phyloP scores from a whole-genome alignment of 257 asterid genomes.

The Plectranthus barbatus region DNA sequence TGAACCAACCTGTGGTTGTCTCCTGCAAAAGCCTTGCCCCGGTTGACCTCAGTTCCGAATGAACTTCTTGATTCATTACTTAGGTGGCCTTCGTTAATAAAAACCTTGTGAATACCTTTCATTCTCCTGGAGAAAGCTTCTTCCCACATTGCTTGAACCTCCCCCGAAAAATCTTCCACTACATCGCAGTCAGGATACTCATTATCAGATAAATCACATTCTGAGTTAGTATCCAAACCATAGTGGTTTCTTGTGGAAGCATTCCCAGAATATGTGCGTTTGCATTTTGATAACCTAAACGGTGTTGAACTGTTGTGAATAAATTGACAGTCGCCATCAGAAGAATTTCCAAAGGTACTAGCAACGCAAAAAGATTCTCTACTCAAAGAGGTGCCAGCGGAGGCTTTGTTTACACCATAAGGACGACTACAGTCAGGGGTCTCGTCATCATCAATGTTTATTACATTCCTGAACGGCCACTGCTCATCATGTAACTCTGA shows the following conservation, averaged over 20 bases:
- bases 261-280: slow-evolving; percentile 84
- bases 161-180: slow-evolving; percentile 60
- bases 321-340: slow-evolving; percentile 34
- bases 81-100: slow-evolving; percentile 11
- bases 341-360: slow-evolving; percentile 15
- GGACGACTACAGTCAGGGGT: slow-evolving; percentile 14
- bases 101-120: slow-evolving; percentile 24
- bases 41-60: slow-evolving; percentile 12
- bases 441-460: slow-evolving; percentile 81
- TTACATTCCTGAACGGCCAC: slow-evolving; percentile 27
- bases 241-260: slow-evolving; percentile 31
- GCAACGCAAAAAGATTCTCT: slow-evolving; percentile 20
- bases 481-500: slow-evolving; percentile 22
- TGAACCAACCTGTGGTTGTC: slow-evolving; percentile 4
- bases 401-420: slow-evolving; percentile 18
- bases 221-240: slow-evolving; percentile 43
- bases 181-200: slow-evolving; percentile 57
- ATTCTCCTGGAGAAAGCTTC: slow-evolving; percentile 59
- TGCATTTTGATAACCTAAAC: slow-evolving; percentile 73
- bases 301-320: slow-evolving; percentile 48
- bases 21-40: not conserved
- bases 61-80: slow-evolving; percentile 17
- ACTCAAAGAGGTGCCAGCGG: slow-evolving; percentile 39
- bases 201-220: slow-evolving; percentile 35
- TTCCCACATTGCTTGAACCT: slow-evolving; percentile 72